Base-by-base conservation (phyloP, 306 rosid genomes). In the Castanea sativa region DNA sequence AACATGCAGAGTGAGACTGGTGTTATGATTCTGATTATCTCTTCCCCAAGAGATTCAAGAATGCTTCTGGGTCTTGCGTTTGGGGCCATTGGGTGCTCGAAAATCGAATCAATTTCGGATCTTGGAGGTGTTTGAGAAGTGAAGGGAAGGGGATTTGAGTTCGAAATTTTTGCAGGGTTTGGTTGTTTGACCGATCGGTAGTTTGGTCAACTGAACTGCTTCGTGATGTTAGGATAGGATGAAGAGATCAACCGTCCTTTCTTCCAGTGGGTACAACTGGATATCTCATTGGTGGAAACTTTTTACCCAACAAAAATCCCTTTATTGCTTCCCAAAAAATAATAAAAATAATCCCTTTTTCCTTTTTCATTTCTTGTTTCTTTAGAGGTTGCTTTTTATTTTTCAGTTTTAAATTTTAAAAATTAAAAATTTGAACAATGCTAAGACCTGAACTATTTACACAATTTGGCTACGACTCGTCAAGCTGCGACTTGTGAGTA, bases 1-100 rank as follows among this genome's bases (percentile, higher is more conserved):
- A 91, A 86, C 99, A 94, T 94, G 85, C 99, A 94, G 71, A 92
- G 83, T 65, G 99, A 90, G 78, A 94, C 99, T 12, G 99, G 99
- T 2, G 94, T 73, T 9, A 92, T 55, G 77, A 92, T 94, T 87
- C 97, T 81, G 41, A 94, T 78, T 71, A 92, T 88, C 88, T 92
- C 97, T 80, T 90, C 99, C 8, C 99, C 97, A 9, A 94, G 73
- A 20, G 87, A 69, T 38, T 91, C 92, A 9, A 94, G 84, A 82
- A 92, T 32, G 72, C 84, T 86, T 23, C 85, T 72, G 67, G 91
- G 43, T 67, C 91, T 89, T 61, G 73, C 81, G 73, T 72, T 82
- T 75, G 86, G 83, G 73, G 99, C 92, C 98, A 92, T 92, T 33
- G 78, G 80, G 83, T 78, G 71, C 33, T 71, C 77, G 52, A 43